Percentiles rank a stretch among this genome's conserved stretches.
Evolutionary conservation across 164 flowering plant species (phyloP).

Genomic region (Chimonanthus praecox): DNA sequence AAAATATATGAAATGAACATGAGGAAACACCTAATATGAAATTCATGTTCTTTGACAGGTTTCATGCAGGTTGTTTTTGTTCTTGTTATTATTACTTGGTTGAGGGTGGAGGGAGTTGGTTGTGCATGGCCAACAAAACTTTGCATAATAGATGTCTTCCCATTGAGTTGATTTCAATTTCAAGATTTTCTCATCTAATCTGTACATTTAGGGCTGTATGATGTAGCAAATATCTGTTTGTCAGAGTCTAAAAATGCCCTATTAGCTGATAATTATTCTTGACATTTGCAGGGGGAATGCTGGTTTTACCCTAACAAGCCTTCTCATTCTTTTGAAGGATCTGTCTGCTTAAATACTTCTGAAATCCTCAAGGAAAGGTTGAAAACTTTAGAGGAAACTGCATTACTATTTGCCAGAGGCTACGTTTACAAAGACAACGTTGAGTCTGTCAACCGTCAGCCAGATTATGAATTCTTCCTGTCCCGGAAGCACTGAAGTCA

Average conservation of each 20-base stretch:
- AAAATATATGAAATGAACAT: too few species aligned
- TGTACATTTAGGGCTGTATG: too few species aligned
- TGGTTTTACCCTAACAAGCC: constrained; percentile 19
- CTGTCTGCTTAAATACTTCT: constrained; percentile 7
- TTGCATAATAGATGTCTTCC: too few species aligned
- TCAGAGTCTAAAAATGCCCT: not conserved
- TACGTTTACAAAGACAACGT: constrained; percentile 12
- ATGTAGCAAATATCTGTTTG: not conserved
- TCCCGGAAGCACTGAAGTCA: constrained; percentile 15
- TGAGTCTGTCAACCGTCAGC: constrained; percentile 19
- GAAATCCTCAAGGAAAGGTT: constrained; percentile 20
- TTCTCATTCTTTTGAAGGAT: constrained; percentile 7
- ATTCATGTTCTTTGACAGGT: too few species aligned
- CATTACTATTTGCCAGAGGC: constrained; percentile 23
- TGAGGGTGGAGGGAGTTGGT: too few species aligned
- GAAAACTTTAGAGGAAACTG: constrained; percentile 22
- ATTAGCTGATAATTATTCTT: not conserved
- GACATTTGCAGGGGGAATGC: constrained; percentile 21
- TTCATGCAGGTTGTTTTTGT: too few species aligned
- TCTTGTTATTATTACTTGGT: too few species aligned
- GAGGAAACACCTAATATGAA: too few species aligned
- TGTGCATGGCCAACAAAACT: too few species aligned
- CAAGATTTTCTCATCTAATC: too few species aligned
- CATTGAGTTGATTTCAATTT: too few species aligned
- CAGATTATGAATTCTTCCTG: constrained; percentile 27